A percentile compares a stretch with the other conserved stretches of the same genome.
Evolutionary conservation across 352 stramenopile genomes (phyloP).

Genomic region (Globisporangium megalacanthum): DNA sequence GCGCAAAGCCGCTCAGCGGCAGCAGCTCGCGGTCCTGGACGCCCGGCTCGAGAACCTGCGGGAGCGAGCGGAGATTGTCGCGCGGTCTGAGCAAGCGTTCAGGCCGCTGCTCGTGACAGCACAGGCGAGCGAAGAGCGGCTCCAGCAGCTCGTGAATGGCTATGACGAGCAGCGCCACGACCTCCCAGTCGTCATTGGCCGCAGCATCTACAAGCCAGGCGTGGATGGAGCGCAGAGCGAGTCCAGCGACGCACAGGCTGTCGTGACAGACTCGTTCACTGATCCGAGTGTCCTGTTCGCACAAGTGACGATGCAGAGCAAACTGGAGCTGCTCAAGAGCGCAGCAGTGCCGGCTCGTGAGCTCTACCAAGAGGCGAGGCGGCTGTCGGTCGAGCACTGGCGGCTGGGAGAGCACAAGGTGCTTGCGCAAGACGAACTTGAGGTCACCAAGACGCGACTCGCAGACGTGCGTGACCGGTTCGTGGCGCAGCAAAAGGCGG

Average conservation of each 20-base stretch:
- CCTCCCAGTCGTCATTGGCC: constrained; percentile 54
- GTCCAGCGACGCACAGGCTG: background rate
- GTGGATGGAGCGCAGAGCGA: background rate
- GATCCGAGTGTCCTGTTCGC: constrained; percentile 36
- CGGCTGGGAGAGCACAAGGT: constrained; percentile 45
- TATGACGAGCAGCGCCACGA: constrained; percentile 30
- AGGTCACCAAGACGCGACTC: constrained; percentile 49
- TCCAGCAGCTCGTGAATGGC: constrained; percentile 24
- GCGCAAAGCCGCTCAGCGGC: constrained; percentile 30
- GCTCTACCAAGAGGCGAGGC: constrained; percentile 51
- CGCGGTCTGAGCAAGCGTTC: constrained; percentile 35
- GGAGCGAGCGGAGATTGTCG: constrained; percentile 35
- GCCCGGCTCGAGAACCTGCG: constrained; percentile 36
- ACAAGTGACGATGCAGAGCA: constrained; percentile 56
- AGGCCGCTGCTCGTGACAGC: constrained; percentile 26
- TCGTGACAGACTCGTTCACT: constrained; percentile 17
- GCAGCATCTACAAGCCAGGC: constrained; percentile 36
- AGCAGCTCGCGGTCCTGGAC: constrained; percentile 46
- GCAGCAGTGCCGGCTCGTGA: constrained; percentile 41
- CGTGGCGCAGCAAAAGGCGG: constrained; percentile 41
- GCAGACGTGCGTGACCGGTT: constrained; percentile 45
- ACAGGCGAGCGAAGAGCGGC: constrained; percentile 13
- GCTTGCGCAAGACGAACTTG: constrained; percentile 47
- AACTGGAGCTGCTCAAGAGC: constrained; percentile 54
- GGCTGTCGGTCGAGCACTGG: constrained; percentile 48